These are phyloP conservation scores for Trypanosoma boissoni DNA, from an alignment of 208 protist genomes.

Conservation along the genomic window DNA sequence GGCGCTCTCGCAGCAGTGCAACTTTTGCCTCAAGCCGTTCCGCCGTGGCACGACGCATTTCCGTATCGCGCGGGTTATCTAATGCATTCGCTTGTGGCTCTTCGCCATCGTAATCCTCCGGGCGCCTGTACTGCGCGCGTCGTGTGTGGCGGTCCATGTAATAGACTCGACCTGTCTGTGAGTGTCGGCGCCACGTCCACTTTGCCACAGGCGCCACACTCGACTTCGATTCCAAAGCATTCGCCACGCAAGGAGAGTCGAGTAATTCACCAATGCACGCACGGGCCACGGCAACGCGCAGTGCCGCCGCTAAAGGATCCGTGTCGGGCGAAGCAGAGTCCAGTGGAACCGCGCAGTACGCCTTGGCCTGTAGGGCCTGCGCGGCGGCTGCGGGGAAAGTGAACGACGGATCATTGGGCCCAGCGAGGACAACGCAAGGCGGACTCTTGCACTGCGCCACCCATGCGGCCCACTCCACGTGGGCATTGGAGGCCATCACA, in stretches of 20 bases:
- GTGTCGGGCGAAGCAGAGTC: constrained; percentile 17
- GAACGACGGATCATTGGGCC: not conserved
- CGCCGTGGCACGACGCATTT: no score
- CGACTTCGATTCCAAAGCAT: constrained; percentile 6
- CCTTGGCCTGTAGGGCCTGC: constrained; percentile 33
- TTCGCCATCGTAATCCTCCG: constrained; percentile 48
- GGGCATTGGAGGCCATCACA: no score
- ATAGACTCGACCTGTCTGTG: constrained; percentile 39
- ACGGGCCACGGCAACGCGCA: constrained; percentile 43
- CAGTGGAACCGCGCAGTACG: constrained; percentile 32
- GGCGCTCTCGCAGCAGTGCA: not conserved
- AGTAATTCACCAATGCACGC: constrained; percentile 48
- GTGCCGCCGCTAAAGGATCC: constrained; percentile 27
- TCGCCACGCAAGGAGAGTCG: constrained; percentile 22
- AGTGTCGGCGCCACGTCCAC: constrained; percentile 51
- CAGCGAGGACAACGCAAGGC: not conserved
- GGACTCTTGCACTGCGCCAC: no score
- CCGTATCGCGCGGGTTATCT: constrained; percentile 14
- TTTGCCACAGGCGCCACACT: not conserved
- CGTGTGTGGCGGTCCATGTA: constrained; percentile 39
- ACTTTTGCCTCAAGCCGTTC: not conserved
- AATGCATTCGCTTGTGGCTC: constrained; percentile 14
- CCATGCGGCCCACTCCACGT: no score
- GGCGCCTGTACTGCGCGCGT: constrained; percentile 51
- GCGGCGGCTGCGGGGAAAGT: constrained; percentile 20